A percentile compares a stretch with the other conserved stretches of the same genome.
These are phyloP conservation scores for Exophiala viscosa DNA, from an alignment of 2,329 filamentous ascomycete species.

Conservation along the genomic window DNA sequence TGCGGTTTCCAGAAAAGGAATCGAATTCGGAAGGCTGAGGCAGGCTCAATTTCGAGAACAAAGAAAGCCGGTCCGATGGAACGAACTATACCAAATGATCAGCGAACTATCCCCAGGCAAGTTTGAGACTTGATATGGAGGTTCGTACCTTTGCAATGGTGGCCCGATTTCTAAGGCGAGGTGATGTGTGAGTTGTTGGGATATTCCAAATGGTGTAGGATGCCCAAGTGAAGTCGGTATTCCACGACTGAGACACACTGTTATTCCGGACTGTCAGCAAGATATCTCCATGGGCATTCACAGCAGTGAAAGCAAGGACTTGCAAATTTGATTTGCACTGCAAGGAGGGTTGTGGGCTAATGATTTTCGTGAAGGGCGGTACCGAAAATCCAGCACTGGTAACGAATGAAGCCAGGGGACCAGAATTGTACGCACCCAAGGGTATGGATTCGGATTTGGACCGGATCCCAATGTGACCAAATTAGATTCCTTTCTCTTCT, in stretches of 20 bases:
- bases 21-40: conserved; percentile 32
- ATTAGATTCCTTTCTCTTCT: background rate
- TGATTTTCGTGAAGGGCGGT: conserved; percentile 1
- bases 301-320: conserved; percentile 16
- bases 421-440: conserved; percentile 11
- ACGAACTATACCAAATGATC: conserved; percentile 39
- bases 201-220: conserved; percentile 2
- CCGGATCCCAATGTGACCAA: background rate
- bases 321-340: conserved; percentile 8
- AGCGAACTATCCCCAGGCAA: conserved; percentile 31
- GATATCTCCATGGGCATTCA: conserved; percentile 5
- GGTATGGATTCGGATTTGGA: conserved; percentile 11
- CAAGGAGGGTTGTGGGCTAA: conserved; percentile 16
- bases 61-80: conserved; percentile 32
- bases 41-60: conserved; percentile 31
- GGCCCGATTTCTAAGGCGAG: background rate
- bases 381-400: conserved; percentile 6
- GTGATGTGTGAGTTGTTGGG: background rate
- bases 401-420: conserved; percentile 6
- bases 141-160: conserved; percentile 13
- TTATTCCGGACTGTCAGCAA: conserved; percentile 15
- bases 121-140: conserved; percentile 10
- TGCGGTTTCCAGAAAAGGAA: conserved; percentile 23
- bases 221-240: background rate
- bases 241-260: conserved; percentile 5